Evolutionary conservation across 306 rosid species (phyloP).

Genomic region (Dalbergia cultrata): DNA sequence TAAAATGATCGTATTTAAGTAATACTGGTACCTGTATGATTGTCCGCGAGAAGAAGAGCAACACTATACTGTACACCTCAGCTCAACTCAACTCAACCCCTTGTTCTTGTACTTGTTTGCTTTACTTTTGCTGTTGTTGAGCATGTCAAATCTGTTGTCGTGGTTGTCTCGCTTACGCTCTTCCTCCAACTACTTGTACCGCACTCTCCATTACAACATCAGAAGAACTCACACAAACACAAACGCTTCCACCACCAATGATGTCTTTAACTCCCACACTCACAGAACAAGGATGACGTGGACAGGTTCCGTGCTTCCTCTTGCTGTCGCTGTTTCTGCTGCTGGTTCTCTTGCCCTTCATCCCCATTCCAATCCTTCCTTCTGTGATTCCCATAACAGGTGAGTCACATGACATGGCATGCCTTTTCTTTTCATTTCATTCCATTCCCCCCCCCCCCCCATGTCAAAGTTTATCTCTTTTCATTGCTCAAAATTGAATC

Average conservation of each 20-base stretch:
- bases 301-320: constrained; percentile 66
- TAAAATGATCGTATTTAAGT: too few relatives aligned
- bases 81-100: background rate
- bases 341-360: constrained; percentile 74
- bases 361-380: constrained; percentile 58
- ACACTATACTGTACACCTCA: background rate
- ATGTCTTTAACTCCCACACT: constrained; percentile 30
- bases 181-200: constrained; percentile 57
- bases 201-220: constrained; percentile 36
- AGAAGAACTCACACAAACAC: constrained; percentile 28
- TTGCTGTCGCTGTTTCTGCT: constrained; percentile 65
- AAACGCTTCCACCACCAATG: constrained; percentile 13
- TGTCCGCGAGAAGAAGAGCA: too few relatives aligned
- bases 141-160: constrained; percentile 53
- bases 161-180: constrained; percentile 76
- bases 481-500: constrained; percentile 1
- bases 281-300: constrained; percentile 43
- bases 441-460: background rate
- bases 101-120: too few relatives aligned
- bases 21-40: too few relatives aligned
- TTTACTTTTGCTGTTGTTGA: background rate
- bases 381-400: constrained; percentile 61
- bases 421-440: background rate
- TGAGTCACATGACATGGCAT: constrained; percentile 1
- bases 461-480: background rate